Evolutionary conservation across 352 stramenopile species (phyloP), one percentile per base, ranked within the genome.

Genomic region (Phytophthora kernoviae): DNA sequence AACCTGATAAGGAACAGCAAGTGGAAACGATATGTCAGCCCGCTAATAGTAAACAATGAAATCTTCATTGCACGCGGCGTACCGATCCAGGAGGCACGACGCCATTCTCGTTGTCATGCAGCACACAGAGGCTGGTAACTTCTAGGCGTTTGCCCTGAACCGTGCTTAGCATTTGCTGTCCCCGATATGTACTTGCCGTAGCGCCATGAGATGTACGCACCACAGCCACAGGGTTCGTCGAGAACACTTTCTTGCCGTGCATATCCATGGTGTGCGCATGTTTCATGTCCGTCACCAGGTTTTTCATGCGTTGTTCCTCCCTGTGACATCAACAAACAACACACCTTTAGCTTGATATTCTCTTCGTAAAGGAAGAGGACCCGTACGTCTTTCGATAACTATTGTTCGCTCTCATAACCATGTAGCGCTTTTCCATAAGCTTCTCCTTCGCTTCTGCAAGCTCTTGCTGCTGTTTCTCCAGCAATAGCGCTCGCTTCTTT

Each of bases 61-160:
- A 6, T 24, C 14, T 37, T 44, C 4, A 21, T 30, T 32, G 6
- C 18, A 37, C 20, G n/a, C n/a, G n/a, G 2, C 52, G 12, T 62
- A 91, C 68, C 43, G 81, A 77, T 68, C 73, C 79, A 44, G 77
- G 65, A 1, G 77, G 81, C 2, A 81, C 51, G 1, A 60, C 41
- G 26, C 77, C 77, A 34, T 77, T 65, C 57, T 93, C 83, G 14
- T 56, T 51, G 55, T 89, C 75, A 59, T 93, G 83, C 33, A 90
- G 68, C 14, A 68, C 50, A 53, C 81, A 93, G 17, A 93, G 71
- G 46, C 77, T 90, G 17, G 76, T 68, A 65, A 93, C 81, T 68
- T 90, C 70, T 15, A 93, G 77, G 0, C 83, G 81, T 41, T 85
- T 86, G 42, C 81, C 83, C 58, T 89, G 81, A 34, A 93, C 81